Percentiles rank a stretch among this genome's conserved stretches.
Evolutionary conservation across 768 basidiomycete species (phyloP).

Genomic region (Paxillus ammoniavirescens): DNA sequence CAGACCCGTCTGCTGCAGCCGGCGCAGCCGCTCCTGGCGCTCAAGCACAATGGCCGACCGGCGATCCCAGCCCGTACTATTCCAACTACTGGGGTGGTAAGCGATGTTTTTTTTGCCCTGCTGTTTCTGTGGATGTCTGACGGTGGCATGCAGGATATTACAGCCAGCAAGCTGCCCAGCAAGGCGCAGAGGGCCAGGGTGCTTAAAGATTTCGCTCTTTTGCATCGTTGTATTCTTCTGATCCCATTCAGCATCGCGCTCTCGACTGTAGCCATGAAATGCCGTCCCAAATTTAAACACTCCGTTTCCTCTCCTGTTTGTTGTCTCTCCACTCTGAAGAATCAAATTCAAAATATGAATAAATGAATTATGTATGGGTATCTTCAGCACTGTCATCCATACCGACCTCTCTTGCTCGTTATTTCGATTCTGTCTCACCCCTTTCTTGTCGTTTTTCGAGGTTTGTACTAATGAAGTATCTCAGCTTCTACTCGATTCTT

Average conservation of each 20-base stretch:
- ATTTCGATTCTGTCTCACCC: constrained; percentile 18
- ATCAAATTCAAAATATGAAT: constrained; percentile 29
- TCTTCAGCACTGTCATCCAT: constrained; percentile 28
- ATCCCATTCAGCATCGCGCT: constrained; percentile 24
- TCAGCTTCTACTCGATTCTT: constrained; percentile 12
- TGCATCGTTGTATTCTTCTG: constrained; percentile 26
- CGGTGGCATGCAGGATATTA: constrained; percentile 63
- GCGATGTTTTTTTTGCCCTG: constrained; percentile 23
- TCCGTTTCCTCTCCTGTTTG: constrained; percentile 18
- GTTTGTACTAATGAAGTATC: constrained; percentile 19
- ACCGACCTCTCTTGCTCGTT: constrained; percentile 26
- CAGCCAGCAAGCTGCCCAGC: constrained; percentile 68
- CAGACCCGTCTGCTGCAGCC: constrained; percentile 49
- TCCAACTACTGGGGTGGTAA: constrained; percentile 83
- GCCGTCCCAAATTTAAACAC: constrained; percentile 17
- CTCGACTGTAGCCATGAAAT: constrained; percentile 34
- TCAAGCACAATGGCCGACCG: constrained; percentile 75
- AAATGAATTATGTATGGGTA: constrained; percentile 34
- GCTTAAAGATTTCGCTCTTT: constrained; percentile 26
- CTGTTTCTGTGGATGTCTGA: constrained; percentile 7
- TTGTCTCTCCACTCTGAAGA: constrained; percentile 27
- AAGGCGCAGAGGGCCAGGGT: constrained; percentile 52
- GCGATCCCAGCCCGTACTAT: constrained; percentile 75
- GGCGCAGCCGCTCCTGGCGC: constrained; percentile 53
- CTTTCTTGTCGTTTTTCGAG: constrained; percentile 20